A percentile compares a stretch with the other conserved stretches of the same genome.
phyloP scores from a whole-genome alignment of 228 moss, liverwort and hornwort species.

The Sphagnum magellanicum region DNA sequence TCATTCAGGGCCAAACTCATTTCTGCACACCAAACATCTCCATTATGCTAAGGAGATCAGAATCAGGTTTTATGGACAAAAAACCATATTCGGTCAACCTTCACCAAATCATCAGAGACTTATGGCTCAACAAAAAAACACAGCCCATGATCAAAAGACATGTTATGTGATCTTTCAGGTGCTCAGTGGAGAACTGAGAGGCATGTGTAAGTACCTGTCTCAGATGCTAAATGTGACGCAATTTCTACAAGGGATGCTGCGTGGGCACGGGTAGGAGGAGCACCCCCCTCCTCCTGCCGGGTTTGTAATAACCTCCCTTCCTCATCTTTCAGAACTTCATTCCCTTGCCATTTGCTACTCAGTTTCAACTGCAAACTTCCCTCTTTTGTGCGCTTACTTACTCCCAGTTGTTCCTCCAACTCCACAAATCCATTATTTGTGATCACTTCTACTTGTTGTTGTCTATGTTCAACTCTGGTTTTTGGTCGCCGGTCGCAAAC shows the following conservation, averaged over 20 bases:
- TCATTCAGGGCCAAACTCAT: conserved; percentile 22
- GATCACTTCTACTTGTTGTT: conserved; percentile 66
- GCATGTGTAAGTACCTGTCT: conserved; percentile 24
- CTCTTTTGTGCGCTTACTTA: conserved; percentile 45
- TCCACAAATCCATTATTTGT: conserved; percentile 77
- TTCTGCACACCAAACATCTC: conserved; percentile 7
- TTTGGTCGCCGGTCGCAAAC: conserved; percentile 41
- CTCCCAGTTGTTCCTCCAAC: conserved; percentile 74
- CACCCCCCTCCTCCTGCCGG: conserved; percentile 32
- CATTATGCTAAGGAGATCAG: neutral
- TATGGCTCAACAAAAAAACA: neutral
- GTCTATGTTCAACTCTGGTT: conserved; percentile 27
- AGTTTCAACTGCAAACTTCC: conserved; percentile 31
- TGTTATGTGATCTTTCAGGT: neutral
- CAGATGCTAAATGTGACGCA: conserved; percentile 27
- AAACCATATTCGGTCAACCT: neutral
- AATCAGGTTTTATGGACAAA: neutral
- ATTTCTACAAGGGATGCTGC: conserved; percentile 35
- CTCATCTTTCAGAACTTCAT: conserved; percentile 58
- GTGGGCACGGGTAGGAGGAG: conserved; percentile 24
- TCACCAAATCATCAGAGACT: neutral
- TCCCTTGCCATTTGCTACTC: conserved; percentile 30
- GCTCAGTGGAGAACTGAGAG: neutral
- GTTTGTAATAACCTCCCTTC: conserved; percentile 54
- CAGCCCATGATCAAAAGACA: neutral